Conservation (phyloP, 1,284 basidiomycete species). For the Pyrrhoderma lamaoense region DNA sequence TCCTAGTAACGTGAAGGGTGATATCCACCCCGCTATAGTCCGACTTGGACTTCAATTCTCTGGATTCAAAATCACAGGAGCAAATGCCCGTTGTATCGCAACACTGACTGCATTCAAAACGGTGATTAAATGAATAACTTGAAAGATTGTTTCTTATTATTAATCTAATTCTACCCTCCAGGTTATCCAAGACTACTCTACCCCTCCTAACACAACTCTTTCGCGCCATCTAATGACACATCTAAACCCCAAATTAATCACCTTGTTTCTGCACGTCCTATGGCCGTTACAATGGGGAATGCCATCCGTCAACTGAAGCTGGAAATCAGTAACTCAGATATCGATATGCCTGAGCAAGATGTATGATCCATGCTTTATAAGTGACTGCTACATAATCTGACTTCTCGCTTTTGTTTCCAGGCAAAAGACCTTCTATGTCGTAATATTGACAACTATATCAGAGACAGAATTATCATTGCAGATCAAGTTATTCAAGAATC, state of each 20-base stretch:
- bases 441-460: constrained; percentile 91
- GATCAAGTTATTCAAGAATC: constrained; percentile 90
- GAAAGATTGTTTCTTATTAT: constrained; percentile 16
- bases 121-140: constrained; percentile 35
- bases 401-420: constrained; percentile 32
- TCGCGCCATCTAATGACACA: constrained; percentile 84
- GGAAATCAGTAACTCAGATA: constrained; percentile 88
- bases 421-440: constrained; percentile 82
- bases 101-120: constrained; percentile 79
- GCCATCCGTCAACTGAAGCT: constrained; percentile 93
- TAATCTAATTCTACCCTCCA: constrained; percentile 27
- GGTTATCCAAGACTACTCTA: constrained; percentile 84
- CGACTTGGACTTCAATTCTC: constrained; percentile 77
- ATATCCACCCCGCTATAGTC: constrained; percentile 76
- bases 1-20: constrained; percentile 51
- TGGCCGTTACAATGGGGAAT: constrained; percentile 95
- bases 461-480: constrained; percentile 89
- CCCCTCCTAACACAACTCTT: constrained; percentile 75
- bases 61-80: constrained; percentile 80
- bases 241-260: constrained; percentile 89
- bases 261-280: constrained; percentile 78
- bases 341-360: constrained; percentile 90
- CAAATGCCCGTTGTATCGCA: constrained; percentile 86
- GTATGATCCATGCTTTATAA: constrained; percentile 34
- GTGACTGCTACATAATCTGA: neutral